Percentiles rank a stretch among this genome's conserved stretches.
phyloP scores from a whole-genome alignment of 805 yeast genomes.

The Cyberlindnera samutprakarnensis region DNA sequence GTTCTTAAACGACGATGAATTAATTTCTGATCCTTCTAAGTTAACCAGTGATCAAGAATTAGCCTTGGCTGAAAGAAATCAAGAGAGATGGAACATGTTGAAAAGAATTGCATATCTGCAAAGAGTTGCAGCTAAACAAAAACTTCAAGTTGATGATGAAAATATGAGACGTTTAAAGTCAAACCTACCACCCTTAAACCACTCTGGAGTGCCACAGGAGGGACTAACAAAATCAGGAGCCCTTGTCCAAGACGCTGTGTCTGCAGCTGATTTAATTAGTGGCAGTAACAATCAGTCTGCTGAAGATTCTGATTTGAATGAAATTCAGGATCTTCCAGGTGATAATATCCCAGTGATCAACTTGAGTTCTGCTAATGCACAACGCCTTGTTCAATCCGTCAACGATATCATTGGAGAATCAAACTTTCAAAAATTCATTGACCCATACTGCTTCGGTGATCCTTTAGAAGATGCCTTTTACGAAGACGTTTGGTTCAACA shows the following conservation, averaged over 20 bases:
- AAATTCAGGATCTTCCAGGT: constrained; percentile 19
- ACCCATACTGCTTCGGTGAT: constrained; percentile 84
- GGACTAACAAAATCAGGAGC: constrained; percentile 2
- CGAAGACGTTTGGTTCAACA: constrained; percentile 78
- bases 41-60: constrained; percentile 32
- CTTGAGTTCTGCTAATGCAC: constrained; percentile 35
- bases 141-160: constrained; percentile 32
- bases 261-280: background rate
- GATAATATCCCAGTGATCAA: constrained; percentile 32
- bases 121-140: constrained; percentile 49
- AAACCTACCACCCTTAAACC: constrained; percentile 9
- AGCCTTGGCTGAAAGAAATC: constrained; percentile 34
- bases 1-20: constrained; percentile 40
- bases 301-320: constrained; percentile 2
- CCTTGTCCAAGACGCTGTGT: background rate
- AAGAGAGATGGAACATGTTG: constrained; percentile 62
- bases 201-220: background rate
- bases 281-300: background rate
- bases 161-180: constrained; percentile 25
- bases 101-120: constrained; percentile 67
- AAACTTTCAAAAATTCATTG: constrained; percentile 44
- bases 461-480: constrained; percentile 78
- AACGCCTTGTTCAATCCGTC: constrained; percentile 31
- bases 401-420: constrained; percentile 29
- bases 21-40: constrained; percentile 22